phyloP scores from a whole-genome alignment of 2,329 filamentous ascomycete genomes.

The Penicillium sp. region DNA sequence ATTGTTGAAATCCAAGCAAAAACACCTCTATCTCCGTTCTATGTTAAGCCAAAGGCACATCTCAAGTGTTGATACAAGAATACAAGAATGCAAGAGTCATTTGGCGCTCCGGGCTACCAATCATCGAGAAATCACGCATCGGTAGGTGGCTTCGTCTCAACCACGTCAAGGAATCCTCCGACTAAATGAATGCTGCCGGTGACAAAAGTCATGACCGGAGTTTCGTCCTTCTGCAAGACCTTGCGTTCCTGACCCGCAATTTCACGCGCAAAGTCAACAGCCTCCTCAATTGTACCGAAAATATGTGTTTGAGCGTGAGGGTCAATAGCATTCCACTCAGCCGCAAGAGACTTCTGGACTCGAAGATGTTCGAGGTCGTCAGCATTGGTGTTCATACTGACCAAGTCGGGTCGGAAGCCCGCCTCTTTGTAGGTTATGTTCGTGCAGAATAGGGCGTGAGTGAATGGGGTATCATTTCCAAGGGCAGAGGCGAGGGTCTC shows the following conservation, averaged over 20 bases:
- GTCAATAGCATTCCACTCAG: conserved; percentile 59
- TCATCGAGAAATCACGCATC: conserved; percentile 9
- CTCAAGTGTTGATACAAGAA: conserved; percentile 28
- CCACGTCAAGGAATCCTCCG: conserved; percentile 71
- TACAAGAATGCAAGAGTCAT: conserved; percentile 20
- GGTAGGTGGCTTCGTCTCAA: conserved; percentile 54
- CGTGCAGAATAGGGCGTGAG: conserved; percentile 75
- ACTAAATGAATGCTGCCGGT: conserved; percentile 86
- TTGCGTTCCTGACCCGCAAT: conserved; percentile 40
- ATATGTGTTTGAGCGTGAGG: conserved; percentile 57
- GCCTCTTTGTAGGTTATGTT: conserved; percentile 66
- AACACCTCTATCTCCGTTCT: conserved; percentile 22
- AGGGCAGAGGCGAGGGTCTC: conserved; percentile 51
- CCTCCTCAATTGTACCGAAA: conserved; percentile 66
- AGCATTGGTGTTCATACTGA: conserved; percentile 61
- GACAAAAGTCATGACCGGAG: conserved; percentile 63
- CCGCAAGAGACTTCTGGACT: conserved; percentile 68
- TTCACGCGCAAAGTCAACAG: conserved; percentile 58
- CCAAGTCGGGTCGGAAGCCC: conserved; percentile 63
- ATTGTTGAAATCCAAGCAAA: conserved; percentile 31
- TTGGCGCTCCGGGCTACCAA: conserved; percentile 15
- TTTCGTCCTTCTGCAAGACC: conserved; percentile 32
- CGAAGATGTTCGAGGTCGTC: conserved; percentile 58
- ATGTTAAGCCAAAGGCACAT: conserved; percentile 14
- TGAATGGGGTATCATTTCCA: conserved; percentile 55